Base-by-base conservation (phyloP, 495 filamentous ascomycete genomes). In the Aspergillus sclerotiicarbonarius region DNA sequence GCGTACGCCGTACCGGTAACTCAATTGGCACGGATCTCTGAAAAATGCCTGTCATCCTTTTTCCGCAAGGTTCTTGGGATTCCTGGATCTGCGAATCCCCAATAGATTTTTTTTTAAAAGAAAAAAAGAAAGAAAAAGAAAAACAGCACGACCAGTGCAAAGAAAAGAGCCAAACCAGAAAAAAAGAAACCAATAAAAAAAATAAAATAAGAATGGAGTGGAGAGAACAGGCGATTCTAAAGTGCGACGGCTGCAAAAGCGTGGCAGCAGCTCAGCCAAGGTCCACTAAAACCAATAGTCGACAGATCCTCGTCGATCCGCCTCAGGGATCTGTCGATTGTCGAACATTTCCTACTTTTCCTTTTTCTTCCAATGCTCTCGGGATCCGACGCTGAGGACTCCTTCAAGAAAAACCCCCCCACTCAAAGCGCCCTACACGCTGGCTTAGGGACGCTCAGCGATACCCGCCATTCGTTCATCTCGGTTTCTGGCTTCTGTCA, bases 251-350 rank as follows among this genome's bases (percentile, higher is more conserved):
- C 51, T 53, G 56, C 46, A 64, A 64, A 62, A 62, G 62, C 67
- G 63, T 71, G 70, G 67, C 69, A 69, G 69, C 63, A 62, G 47
- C 20, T 50, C 25, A 58, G 72, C 74, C 72, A 75, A 72, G 71
- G 50, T 62, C 58, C 62, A 65, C 73, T 72, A 72, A 75, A 65
- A 71, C 67, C 74, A 77, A 77, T 77, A 77, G 74, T 77, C 64
- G 59, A 71, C 72, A 66, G 74, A 76, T 76, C 74, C 64, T 50
- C 57, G 73, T 72, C 72, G 74, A 76, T 76, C 74, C 62, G n/a
- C 47, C 63, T 58, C 67, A 58, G 59, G 71, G 68, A 74, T 71
- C 68, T 67, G 62, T 68, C 63, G 53, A 56, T 62, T 54, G 35
- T 53, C 51, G 51, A 39, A 46, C 51, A 67, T 62, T 68, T 62